A percentile compares a stretch with the other conserved stretches of the same genome.
phyloP scores from a whole-genome alignment of 441 rosid species.

The Gossypium davidsonii region DNA sequence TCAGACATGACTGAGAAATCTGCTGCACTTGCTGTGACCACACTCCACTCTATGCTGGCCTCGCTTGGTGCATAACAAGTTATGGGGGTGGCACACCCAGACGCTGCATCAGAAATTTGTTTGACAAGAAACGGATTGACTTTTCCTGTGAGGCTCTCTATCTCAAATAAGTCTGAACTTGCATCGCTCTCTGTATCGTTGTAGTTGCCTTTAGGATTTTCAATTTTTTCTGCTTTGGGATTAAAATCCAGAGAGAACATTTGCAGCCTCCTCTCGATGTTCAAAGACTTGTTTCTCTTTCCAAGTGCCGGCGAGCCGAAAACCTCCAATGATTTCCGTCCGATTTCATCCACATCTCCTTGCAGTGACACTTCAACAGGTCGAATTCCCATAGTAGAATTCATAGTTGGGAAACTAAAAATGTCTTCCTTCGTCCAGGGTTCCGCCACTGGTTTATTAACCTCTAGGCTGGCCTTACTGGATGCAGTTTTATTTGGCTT shows the following conservation, averaged over 20 bases:
- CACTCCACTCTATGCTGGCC: slow-evolving; percentile 87
- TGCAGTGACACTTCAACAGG: slow-evolving; percentile 27
- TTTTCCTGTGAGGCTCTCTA: slow-evolving; percentile 66
- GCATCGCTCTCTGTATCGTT: slow-evolving; percentile 55
- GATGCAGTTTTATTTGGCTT: slow-evolving; percentile 6
- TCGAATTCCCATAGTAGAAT: slow-evolving; percentile 19
- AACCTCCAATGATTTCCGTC: slow-evolving; percentile 53
- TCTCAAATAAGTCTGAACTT: slow-evolving; percentile 84
- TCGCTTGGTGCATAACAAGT: slow-evolving; percentile 75
- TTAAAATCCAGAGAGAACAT: slow-evolving; percentile 37
- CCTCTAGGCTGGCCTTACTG: slow-evolving; percentile 16
- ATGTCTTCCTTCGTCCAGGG: slow-evolving; percentile 21
- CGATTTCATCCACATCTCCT: slow-evolving; percentile 26
- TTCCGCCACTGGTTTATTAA: slow-evolving; percentile 4
- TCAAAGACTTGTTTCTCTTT: slow-evolving; percentile 28
- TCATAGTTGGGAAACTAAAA: slow-evolving; percentile 25
- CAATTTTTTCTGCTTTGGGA: slow-evolving; percentile 20
- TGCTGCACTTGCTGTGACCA: slow-evolving; percentile 73
- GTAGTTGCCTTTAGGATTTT: slow-evolving; percentile 1
- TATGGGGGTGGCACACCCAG: slow-evolving; percentile 45
- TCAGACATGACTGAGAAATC: slow-evolving; percentile 66
- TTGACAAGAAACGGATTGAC: slow-evolving; percentile 43
- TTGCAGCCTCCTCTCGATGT: slow-evolving; percentile 36
- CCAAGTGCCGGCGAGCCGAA: slow-evolving; percentile 49
- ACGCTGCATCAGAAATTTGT: slow-evolving; percentile 48